Evolutionary conservation across 371 early-diverging fungal species (phyloP), one percentile per base, ranked within the genome.

Genomic region (Mortierella sp.): DNA sequence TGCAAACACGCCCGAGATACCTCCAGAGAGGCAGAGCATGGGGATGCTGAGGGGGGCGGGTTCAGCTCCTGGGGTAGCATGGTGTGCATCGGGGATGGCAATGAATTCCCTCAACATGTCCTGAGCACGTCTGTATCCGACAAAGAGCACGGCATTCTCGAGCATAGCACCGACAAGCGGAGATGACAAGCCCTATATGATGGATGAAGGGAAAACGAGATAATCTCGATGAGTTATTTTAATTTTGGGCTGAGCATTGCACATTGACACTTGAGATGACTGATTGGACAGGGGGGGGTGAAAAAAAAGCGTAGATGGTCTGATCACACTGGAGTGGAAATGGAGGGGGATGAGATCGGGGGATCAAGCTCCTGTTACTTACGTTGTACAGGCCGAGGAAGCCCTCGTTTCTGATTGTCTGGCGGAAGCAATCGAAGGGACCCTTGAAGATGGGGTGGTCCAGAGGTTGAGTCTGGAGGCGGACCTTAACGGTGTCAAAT

Each of bases 401-500:
- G 4, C 98, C 98, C 88, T 97, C 95, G 80, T 93, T 90, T 43
- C 88, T 85, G 71, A 95, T 72, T 0, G 94, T 95, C 38, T 91
- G 90, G 75, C 82, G 91, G 75, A 99, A 90, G 78, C 99, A 99
- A 80, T 98, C 96, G 60, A 93, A 74, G 1, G 98, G 97, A 27
- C 98, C 98, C 38, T 89, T 89, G 87, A 95, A 98, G 70, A 90
- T 90, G 10, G 93, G 93, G 27, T 87, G 85, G 56, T 92, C 90
- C 74, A 94, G 82, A 1, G 97, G 95, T 85, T 96, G 96, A 1
- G 97, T 94, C 84, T 99, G 99, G 70, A 98, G 93, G 12, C 98
- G 94, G 35, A 98, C 98, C 82, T 99, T 99, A 89, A 99, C 91
- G 1, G 99, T 98, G 91, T 99, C 99, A 87, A 98, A 98, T 24